Base-by-base conservation (phyloP, 2,329 filamentous ascomycete species). In the Diaporthe vaccinii region DNA sequence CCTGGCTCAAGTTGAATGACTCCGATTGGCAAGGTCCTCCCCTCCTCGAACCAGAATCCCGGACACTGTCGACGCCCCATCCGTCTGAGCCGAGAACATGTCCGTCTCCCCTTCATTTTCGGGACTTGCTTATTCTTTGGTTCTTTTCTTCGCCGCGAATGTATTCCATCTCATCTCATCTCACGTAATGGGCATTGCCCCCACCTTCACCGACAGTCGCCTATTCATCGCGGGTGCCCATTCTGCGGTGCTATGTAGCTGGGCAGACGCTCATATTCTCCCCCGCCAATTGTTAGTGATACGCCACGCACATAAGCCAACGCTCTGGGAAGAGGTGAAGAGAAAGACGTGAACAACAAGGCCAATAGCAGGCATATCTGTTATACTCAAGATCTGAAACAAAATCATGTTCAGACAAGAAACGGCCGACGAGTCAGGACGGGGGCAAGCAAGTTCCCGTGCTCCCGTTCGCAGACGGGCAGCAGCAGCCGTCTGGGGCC, bases 391-490 rank as follows among this genome's bases (percentile, higher is more conserved):
- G 12, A 20, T 28, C 62, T 68, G 62, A 68, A 68, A 68, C 46
- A 36, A 22, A n/a, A 51, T 25, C 62, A 31, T 25, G 14, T 39
- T 25, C 44, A 68, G 28, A 46, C 41, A 22, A 51, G 36, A 65
- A 46, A 46, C 62, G 14, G 7, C 62, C 20, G 31, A 53, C 62
- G 62, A 68, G 62, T 68, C 62, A 68, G 44, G 62, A 8, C 17
- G 17, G 41, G 10, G 31, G 10, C 12, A 28, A 22, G 25, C 9
- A 31, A 25, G 20, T 8, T 15, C 34, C 57, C 57, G 34, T 59
- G 20, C 57, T 39, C 57, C 10, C 57, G 31, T 39, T 36, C 10
- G 9, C 28, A 8, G 17, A 7, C 25, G 17, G n/a, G n/a, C 58
- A 12, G 22, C 9, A 17, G n/a, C 58, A 36, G 5, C 5, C 58